phyloP scores from a whole-genome alignment of 73 alveolate species.

The Tetrahymena malaccensis region DNA sequence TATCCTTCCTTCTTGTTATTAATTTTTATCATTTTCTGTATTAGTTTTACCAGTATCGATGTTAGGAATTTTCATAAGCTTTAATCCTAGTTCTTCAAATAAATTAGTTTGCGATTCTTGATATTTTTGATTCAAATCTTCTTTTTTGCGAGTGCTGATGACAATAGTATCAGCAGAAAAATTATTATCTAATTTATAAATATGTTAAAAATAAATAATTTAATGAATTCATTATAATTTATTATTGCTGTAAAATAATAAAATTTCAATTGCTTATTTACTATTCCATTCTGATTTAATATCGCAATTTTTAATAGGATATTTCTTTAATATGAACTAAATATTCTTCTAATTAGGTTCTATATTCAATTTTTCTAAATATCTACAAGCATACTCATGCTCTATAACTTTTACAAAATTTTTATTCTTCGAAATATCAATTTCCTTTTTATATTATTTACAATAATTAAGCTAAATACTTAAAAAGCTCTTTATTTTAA shows the following conservation, averaged over 20 bases:
- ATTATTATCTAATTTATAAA: not conserved
- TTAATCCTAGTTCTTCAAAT: not conserved
- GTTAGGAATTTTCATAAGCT: not conserved
- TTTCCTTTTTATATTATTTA: not conserved
- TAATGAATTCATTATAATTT: too few relatives aligned
- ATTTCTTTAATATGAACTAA: slow-evolving; percentile 28
- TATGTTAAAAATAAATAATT: too few relatives aligned
- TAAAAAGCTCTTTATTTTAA: not conserved
- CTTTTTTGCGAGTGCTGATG: not conserved
- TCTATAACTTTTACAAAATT: slow-evolving; percentile 62
- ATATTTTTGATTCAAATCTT: not conserved
- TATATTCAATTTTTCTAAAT: slow-evolving; percentile 54
- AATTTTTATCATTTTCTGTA: not conserved
- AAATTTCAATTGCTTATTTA: not conserved
- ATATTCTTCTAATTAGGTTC: slow-evolving; percentile 54
- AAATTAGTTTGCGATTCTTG: not conserved
- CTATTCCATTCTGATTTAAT: slow-evolving; percentile 55
- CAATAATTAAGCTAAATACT: not conserved
- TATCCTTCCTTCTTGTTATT: not conserved
- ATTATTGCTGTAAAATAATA: too few relatives aligned
- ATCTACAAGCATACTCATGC: slow-evolving; percentile 65
- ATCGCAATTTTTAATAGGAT: slow-evolving; percentile 54
- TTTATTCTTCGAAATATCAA: not conserved
- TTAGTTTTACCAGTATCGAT: not conserved
- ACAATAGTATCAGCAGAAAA: not conserved